phyloP scores from a whole-genome alignment of 1,284 basidiomycete genomes.

The Sporisorium scitamineum region DNA sequence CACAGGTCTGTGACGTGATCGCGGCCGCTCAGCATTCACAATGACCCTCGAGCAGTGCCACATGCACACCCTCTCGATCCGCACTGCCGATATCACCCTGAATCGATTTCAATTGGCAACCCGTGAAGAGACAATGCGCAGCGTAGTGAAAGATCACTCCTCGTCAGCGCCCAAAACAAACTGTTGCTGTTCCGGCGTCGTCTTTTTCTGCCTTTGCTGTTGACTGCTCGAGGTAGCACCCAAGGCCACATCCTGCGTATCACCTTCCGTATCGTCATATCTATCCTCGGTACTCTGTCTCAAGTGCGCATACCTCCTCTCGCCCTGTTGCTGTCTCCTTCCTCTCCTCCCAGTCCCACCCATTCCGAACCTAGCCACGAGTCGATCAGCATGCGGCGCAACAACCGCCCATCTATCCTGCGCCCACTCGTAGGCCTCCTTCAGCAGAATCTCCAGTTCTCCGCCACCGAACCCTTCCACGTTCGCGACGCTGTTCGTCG shows the following conservation, averaged over 20 bases:
- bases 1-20: no score
- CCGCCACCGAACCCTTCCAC: slow-evolving; percentile 41
- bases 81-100: no score
- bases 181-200: slow-evolving; percentile 23
- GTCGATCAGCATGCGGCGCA: slow-evolving; percentile 12
- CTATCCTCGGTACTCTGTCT: slow-evolving; percentile 10
- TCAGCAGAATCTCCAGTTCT: slow-evolving; percentile 53
- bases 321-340: neutral
- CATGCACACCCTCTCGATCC: no score
- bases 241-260: slow-evolving; percentile 1
- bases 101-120: no score
- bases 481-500: neutral
- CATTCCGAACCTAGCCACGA: neutral
- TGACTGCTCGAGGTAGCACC: slow-evolving; percentile 1
- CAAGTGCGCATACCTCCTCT: slow-evolving; percentile 22
- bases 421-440: slow-evolving; percentile 48
- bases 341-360: neutral
- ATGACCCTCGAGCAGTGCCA: no score
- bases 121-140: no score
- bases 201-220: slow-evolving; percentile 7
- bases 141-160: neutral
- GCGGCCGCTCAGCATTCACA: no score
- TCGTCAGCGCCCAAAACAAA: slow-evolving; percentile 54
- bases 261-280: slow-evolving; percentile 2
- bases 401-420: slow-evolving; percentile 19